Evolutionary conservation across 371 early-diverging fungal species (phyloP), one percentile per base, ranked within the genome.

Genomic region (Batkoa obscura): DNA sequence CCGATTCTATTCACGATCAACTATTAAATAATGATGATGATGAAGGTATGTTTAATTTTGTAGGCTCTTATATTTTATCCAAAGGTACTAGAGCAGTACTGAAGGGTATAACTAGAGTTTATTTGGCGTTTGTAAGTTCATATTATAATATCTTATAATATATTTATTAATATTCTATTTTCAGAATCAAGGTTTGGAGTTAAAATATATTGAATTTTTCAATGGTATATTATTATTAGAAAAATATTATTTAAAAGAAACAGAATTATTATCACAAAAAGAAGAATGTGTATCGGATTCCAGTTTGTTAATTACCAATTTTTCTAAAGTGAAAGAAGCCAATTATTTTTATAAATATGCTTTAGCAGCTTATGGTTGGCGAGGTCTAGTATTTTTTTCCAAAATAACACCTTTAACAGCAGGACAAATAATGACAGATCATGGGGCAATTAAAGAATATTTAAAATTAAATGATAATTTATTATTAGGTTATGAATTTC

Each of bases 171-270:
- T 31, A 10, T 9, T n/a, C 41, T 57, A 31, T 12, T 42, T 54
- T 66, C 58, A 70, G 75, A 76, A 78, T 8, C 86, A 88, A 67
- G 88, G 88, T n/a, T 79, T 87, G 49, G 88, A 84, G 59, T 62
- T 84, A 59, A 74, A 80, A 1, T 72, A 81, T 51, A 62, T 81
- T n/a, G 83, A 86, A 59, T 71, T 88, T n/a, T 56, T 86, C 38
- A 73, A 75, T 0, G 86, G 81, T 0, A 73, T 85, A 34, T 64
- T 80, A 2, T 72, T 84, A 2, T 55, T 84, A 8, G 79, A 80
- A 55, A 72, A 74, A 43, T 84, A 69, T 50, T 77, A 79, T 55
- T 60, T 58, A 1, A 68, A 75, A 17, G 60, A 72, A 23, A 65
- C 75, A 8, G 68, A 72, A 68, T 74, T 68, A 61, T 51, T 60